Conservation (phyloP, 78 protist species). For the Trichosphaerium sp. region DNA sequence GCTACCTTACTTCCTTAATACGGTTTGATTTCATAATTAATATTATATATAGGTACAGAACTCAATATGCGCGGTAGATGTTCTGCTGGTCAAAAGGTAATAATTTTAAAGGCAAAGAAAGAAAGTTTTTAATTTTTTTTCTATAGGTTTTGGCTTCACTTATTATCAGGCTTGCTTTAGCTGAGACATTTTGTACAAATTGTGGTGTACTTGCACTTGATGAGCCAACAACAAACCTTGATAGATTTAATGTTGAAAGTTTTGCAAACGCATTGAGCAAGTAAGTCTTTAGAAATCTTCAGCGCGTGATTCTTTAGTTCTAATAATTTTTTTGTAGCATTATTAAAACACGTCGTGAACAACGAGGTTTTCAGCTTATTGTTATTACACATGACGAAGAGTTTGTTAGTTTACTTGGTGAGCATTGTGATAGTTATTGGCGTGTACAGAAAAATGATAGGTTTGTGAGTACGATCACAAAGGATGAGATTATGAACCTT, state of each 20-base stretch:
- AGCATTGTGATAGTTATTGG: too few relatives aligned
- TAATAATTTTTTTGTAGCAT: conserved; percentile 12
- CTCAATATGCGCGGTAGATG: conserved; percentile 98
- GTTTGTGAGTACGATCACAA: too few relatives aligned
- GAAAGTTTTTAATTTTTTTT: neutral
- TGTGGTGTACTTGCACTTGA: conserved; percentile 98
- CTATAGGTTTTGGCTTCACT: conserved; percentile 86
- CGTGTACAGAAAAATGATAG: too few relatives aligned
- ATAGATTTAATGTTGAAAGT: conserved; percentile 69
- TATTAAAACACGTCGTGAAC: conserved; percentile 45
- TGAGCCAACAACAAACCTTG: conserved; percentile 99
- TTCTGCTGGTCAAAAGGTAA: conserved; percentile 97
- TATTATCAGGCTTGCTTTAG: conserved; percentile 94
- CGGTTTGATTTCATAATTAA: too few relatives aligned
- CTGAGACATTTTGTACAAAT: conserved; percentile 91
- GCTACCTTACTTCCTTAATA: too few relatives aligned
- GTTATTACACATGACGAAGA: conserved; percentile 98
- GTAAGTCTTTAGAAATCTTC: conserved; percentile 1
- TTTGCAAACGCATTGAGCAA: conserved; percentile 65
- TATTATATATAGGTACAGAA: too few relatives aligned
- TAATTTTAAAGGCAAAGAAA: too few relatives aligned
- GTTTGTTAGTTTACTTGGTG: conserved; percentile 64
- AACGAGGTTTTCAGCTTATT: conserved; percentile 87
- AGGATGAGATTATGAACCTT: too few relatives aligned
- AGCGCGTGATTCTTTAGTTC: neutral